Percentiles rank a stretch among this genome's conserved stretches.
phyloP scores from a whole-genome alignment of 352 stramenopile species.

The Globisporangium middletonii region DNA sequence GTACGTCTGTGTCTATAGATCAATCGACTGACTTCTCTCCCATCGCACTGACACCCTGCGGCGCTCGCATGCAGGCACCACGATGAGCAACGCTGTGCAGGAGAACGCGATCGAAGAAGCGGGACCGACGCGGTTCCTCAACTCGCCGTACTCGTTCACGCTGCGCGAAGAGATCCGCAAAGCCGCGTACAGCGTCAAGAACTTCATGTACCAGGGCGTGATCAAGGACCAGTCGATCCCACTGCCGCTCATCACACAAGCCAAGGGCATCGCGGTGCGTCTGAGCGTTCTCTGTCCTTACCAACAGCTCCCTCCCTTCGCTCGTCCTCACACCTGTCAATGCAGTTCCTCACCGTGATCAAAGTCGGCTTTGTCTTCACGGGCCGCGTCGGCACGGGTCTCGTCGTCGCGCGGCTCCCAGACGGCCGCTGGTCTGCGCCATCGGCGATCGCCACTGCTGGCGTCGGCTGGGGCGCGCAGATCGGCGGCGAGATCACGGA shows the following conservation, averaged over 20 bases:
- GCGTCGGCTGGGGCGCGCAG: slow-evolving; percentile 87
- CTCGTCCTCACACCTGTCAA: neutral
- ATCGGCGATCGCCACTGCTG: slow-evolving; percentile 91
- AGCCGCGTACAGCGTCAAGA: slow-evolving; percentile 90
- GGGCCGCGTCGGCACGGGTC: slow-evolving; percentile 85
- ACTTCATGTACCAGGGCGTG: slow-evolving; percentile 85
- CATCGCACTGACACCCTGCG: neutral
- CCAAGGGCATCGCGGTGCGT: slow-evolving; percentile 86
- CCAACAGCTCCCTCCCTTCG: neutral
- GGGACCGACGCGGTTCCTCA: slow-evolving; percentile 69
- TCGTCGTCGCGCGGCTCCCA: slow-evolving; percentile 89
- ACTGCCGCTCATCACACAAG: slow-evolving; percentile 78
- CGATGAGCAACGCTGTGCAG: slow-evolving; percentile 80
- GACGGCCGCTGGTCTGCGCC: slow-evolving; percentile 95
- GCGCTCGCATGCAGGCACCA: slow-evolving; percentile 29
- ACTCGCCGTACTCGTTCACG: slow-evolving; percentile 85
- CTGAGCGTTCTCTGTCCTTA: neutral
- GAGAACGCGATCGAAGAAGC: slow-evolving; percentile 59
- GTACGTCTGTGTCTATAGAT: slow-evolving; percentile 22
- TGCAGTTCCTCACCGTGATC: slow-evolving; percentile 89
- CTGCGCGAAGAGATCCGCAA: slow-evolving; percentile 91
- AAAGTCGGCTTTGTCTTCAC: slow-evolving; percentile 89
- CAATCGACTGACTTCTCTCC: neutral
- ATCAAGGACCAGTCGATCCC: slow-evolving; percentile 90
- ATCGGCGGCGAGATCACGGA: slow-evolving; percentile 92